Base-by-base conservation (phyloP, 306 rosid species). In the Quercus alba region DNA sequence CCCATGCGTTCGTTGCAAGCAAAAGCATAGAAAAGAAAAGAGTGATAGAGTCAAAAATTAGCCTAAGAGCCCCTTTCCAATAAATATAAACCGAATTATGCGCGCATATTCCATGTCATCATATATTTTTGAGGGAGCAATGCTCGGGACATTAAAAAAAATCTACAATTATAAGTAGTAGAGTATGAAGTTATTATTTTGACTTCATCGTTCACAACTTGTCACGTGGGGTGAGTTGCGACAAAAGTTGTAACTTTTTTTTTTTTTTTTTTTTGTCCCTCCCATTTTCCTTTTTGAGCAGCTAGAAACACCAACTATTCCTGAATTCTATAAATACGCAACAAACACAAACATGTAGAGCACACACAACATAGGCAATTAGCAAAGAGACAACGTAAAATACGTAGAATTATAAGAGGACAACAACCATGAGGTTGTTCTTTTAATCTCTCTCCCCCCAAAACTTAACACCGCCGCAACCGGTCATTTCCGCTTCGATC, bases 181-280 rank as follows among this genome's bases (percentile, higher is more conserved):
- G 0, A 38, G 0, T 38, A 38, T 6, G 2, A 6, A 38, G 2
- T 38, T 0, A 38, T 41, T 41, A 41, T 41, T 41, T 41, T 41
- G 0, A 7, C 3, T 3, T 41, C 0, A 41, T 0, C 1, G 0
- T 8, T 0, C 3, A 2, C 3, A 8, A 8, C 3, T 8, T 41
- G 0, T 38, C 11, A 38, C 11, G 1, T 2, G 0, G 0, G 0
- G 0, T 2, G 3, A 41, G 1, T 41, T 41, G 8, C 0, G 1
- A 11, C 0, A 41, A 41, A 41, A 41, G 0, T 12, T 49, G 4
- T 12, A 1, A 49, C 1, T 49, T 49, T 12, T 11, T 46, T 44
- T 49, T 49, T 12, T 11, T 46, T 44, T 35, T n/a, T n/a, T 38
- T 6, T 38, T 7, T 0, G 3, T 41, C 12, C 3, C 11, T 8